Percentiles rank a stretch among this genome's conserved stretches.
These are phyloP conservation scores for Oryza longistaminata DNA, from an alignment of 176 grass and related monocot species.

Conservation along the genomic window DNA sequence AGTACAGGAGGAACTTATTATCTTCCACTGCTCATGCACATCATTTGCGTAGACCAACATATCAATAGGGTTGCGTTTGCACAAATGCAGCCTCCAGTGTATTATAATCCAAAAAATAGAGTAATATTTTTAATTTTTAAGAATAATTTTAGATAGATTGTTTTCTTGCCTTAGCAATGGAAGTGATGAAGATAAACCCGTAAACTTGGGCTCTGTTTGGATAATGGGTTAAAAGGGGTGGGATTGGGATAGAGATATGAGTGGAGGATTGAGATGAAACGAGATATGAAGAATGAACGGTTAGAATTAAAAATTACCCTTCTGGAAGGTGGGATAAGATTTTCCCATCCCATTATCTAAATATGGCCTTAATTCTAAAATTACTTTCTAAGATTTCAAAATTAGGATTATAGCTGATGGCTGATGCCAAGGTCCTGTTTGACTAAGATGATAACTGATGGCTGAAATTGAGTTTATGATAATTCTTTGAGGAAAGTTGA, in stretches of 20 bases:
- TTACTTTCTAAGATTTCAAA: background rate
- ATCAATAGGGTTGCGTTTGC: background rate
- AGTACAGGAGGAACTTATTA: slow-evolving; percentile 5
- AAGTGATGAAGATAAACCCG: background rate
- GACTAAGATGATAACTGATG: too few species aligned
- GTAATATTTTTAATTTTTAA: background rate
- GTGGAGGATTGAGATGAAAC: too few species aligned
- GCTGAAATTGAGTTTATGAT: too few species aligned
- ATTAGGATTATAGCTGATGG: background rate
- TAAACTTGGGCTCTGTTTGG: too few species aligned
- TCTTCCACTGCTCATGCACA: background rate
- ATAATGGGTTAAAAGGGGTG: too few species aligned
- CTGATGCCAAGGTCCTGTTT: background rate
- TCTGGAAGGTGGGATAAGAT: too few species aligned
- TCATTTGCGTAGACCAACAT: background rate
- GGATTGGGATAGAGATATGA: too few species aligned
- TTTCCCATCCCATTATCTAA: too few species aligned
- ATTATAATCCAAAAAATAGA: background rate
- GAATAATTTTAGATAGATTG: background rate
- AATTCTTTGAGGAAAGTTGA: too few species aligned
- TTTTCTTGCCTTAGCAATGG: background rate
- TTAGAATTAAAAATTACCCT: too few species aligned
- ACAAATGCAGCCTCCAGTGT: background rate
- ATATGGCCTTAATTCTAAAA: background rate
- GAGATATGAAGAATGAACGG: too few species aligned